These are phyloP conservation scores for Hirschioporus abietinus DNA, from an alignment of 768 basidiomycete genomes.

Conservation along the genomic window DNA sequence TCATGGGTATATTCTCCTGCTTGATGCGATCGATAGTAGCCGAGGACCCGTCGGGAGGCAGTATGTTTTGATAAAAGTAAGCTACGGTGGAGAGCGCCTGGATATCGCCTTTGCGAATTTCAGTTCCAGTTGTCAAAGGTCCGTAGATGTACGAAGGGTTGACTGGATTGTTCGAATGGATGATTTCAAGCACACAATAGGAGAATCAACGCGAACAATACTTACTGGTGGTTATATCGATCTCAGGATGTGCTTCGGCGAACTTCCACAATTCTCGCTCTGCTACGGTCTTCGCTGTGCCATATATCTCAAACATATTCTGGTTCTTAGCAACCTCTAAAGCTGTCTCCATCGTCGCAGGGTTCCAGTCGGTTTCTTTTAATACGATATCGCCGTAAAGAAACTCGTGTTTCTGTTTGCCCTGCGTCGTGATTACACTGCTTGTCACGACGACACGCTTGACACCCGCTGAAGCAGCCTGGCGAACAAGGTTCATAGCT, in stretches of 20 bases:
- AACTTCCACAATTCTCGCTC: slow-evolving; percentile 21
- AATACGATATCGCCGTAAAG: slow-evolving; percentile 6
- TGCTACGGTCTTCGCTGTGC: slow-evolving; percentile 18
- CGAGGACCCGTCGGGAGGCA: neutral
- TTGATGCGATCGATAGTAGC: neutral
- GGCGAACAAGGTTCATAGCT: slow-evolving; percentile 30
- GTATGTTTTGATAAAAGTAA: neutral
- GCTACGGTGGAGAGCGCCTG: neutral
- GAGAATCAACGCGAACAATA: neutral
- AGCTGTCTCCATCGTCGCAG: slow-evolving; percentile 18
- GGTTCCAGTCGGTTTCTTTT: slow-evolving; percentile 19
- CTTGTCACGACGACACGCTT: slow-evolving; percentile 40
- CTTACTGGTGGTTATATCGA: slow-evolving; percentile 23
- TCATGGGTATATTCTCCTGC: slow-evolving; percentile 1
- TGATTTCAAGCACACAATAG: too few species aligned
- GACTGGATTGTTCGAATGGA: slow-evolving; percentile 4
- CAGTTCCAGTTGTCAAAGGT: slow-evolving; percentile 12
- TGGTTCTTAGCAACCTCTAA: slow-evolving; percentile 5
- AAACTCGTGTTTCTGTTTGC: slow-evolving; percentile 12
- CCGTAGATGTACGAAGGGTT: slow-evolving; percentile 13
- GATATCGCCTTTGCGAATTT: neutral
- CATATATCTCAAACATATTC: slow-evolving; percentile 11
- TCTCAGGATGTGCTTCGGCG: slow-evolving; percentile 17
- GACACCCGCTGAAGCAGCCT: slow-evolving; percentile 35
- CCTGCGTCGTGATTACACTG: slow-evolving; percentile 26